Evolutionary conservation across 2,329 filamentous ascomycete species (phyloP), one percentile per base, ranked within the genome.

Genomic region (Aspergillus sojae): DNA sequence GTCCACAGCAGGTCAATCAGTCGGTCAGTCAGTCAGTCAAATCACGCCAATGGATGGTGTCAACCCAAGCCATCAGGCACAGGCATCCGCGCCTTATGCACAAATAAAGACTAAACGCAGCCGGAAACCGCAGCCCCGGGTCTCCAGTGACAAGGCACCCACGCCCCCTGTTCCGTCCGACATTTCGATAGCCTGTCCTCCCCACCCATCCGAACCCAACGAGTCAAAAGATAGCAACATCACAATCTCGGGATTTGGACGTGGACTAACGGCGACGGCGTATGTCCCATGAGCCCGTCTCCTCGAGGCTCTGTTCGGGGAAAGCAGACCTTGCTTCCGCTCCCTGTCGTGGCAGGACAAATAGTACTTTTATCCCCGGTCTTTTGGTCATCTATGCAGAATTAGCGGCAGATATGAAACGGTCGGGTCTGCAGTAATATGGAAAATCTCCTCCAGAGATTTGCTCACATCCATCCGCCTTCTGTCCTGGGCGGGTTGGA

Each of bases 391-490:
- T n/a, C 30, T n/a, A 23, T 39, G 52, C 52, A 55, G 30, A 9
- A 21, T 36, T 55, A 48, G 56, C 56, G 26, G 56, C 43, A 48
- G 19, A 23, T 36, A 19, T 58, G 56, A 58, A 58, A 58, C 56
- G 41, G 28, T 50, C 43, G 41, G 14, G n/a, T 48, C 28, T 48
- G 56, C 21, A 32, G 21, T 34, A 16, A 45, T 19, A 41, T 16
- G 26, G 12, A 4, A 23, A 48, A 3, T 48, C 23, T 28, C 21
- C 21, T 48, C n/a, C 10, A 23, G 45, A 26, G 12, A 48, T 9
- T 14, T 28, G 10, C 23, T 16, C 21, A 5, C 11, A 23, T 48
- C 21, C 11, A 26, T 48, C 3, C 5, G 12, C 5, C 21, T 14
- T 28, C 23, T 14, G 23, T 28, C 5, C 45, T 48, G 21, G 23